These are phyloP conservation scores for Mariannaea elegans DNA, from an alignment of 2,329 filamentous ascomycete genomes.

Conservation along the genomic window DNA sequence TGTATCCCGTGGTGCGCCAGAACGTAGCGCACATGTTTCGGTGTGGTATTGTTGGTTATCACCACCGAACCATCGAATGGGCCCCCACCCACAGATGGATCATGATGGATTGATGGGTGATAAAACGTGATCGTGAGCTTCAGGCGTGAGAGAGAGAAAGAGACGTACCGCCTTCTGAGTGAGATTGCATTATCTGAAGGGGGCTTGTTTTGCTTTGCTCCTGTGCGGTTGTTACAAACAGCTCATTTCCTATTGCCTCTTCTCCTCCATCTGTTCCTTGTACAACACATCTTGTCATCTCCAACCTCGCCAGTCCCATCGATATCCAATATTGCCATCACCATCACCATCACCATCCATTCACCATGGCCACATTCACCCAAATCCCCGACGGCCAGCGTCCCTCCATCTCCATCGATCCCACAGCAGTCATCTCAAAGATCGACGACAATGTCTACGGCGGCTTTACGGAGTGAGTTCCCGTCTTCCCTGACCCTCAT, in stretches of 20 bases:
- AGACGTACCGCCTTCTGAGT: not conserved
- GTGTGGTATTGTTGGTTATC: not conserved
- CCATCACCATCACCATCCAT: not conserved
- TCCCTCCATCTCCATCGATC: constrained; percentile 72
- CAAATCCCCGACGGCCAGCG: constrained; percentile 68
- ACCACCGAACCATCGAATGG: constrained; percentile 17
- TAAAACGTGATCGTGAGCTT: not conserved
- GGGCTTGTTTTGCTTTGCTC: not conserved
- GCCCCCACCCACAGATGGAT: not conserved
- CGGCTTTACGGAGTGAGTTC: constrained; percentile 80
- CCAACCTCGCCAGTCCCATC: not conserved
- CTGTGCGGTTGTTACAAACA: not conserved
- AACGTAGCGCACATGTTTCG: not conserved
- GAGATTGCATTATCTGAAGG: not conserved
- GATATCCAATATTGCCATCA: too few relatives aligned
- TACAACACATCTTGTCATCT: not conserved
- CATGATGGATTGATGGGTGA: not conserved
- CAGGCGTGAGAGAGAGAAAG: not conserved
- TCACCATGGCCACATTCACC: constrained; percentile 77
- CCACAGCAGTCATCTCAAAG: constrained; percentile 71
- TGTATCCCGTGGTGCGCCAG: not conserved
- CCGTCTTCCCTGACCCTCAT: not conserved
- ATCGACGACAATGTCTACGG: constrained; percentile 86
- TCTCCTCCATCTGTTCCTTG: not conserved
- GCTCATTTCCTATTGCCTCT: not conserved